Base-by-base conservation (phyloP, 441 rosid genomes). In the Macaranga tanarius region DNA sequence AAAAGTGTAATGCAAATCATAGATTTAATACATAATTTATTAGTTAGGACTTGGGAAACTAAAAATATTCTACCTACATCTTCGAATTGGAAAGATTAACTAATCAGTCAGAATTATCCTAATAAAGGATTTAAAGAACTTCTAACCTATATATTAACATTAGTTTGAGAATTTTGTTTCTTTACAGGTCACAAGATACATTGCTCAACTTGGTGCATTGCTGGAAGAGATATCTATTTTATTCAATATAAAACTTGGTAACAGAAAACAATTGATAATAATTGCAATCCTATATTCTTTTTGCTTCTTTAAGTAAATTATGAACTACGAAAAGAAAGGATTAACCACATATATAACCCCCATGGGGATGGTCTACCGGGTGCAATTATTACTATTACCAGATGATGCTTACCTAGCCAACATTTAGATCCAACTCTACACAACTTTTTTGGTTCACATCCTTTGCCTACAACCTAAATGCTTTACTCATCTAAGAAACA, bases 231-330 rank as follows among this genome's bases (percentile, higher is more conserved):
- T 54, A 51, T 26, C 22, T 50, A 28, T 28, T 10, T 28, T 61
- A 8, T 31, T 31, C 19, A 5, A 17, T 20, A 31, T 61, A 31
- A 61, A 28, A 10, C 13, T 48, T 16, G 22, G 56, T 2, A 65
- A 65, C 9, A 16, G 15, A 25, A 65, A 65, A 19, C 4, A n/a
- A 38, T 31, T n/a, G 17, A 42, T 2, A 38, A 9, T 42, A n/a
- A 19, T 10, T 20, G 17, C 26, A 5, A 63, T 40, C 23, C 12
- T 55, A 10, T 40, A 5, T 40, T 55, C 26, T 10, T 4, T 54
- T 67, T 67, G 26, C 71, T 68, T n/a, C 62, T 25, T 68, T 23
- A 20, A 20, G 31, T n/a, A 1, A 47, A 66, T n/a, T 52, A 11
- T 19, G 7, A 52, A 52, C 23, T 13, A 3, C 8, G 47, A 42